Base-by-base conservation (phyloP, 495 filamentous ascomycete genomes). In the Talaromyces wortmannii region DNA sequence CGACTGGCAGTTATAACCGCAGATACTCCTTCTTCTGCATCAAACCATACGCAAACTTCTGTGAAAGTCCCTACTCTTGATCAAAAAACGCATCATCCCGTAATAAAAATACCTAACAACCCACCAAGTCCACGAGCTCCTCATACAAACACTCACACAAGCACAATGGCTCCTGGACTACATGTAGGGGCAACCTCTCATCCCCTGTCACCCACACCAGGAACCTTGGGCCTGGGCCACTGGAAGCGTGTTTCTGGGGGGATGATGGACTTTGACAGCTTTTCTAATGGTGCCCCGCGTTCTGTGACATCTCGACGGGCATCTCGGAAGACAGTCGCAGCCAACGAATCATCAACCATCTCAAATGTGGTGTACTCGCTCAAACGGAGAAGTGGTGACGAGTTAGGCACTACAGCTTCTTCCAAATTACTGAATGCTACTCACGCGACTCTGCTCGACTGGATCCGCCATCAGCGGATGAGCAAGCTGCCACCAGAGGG, bases 401-500 rank as follows among this genome's bases (percentile, higher is more conserved):
- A 68, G 49, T 40, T 68, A 45, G 65, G 63, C 3, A 31, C 61
- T 7, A 31, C 42, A 32, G 45, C 52, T 13, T 45, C 52, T 23
- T 53, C 52, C 2, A 53, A 53, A 13, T 42, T 53, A 12, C 1
- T 53, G 29, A 53, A 63, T 46, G 65, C 58, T 13, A 65, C 59
- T 15, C 64, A 69, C 48, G 44, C 61, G 16, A 61, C 61, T 6
- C 58, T 73, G 0, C 48, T 68, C 0, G 68, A 71, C 23, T 53
- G 52, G 52, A 53, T 53, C 15, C 52, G 52, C 33, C 52, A 53
- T 53, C 52, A 73, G 61, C 65, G 70, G 6, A 68, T 73, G 70
- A 66, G 59, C 54, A 63, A 68, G 50, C 57, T 73, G 1, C 70
- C 70, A 4, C 59, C 70, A 0, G 70, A 73, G 50, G 70, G 70